Evolutionary conservation across 2,329 filamentous ascomycete genomes (phyloP).

Genomic region (Fusarium bactridioides): DNA sequence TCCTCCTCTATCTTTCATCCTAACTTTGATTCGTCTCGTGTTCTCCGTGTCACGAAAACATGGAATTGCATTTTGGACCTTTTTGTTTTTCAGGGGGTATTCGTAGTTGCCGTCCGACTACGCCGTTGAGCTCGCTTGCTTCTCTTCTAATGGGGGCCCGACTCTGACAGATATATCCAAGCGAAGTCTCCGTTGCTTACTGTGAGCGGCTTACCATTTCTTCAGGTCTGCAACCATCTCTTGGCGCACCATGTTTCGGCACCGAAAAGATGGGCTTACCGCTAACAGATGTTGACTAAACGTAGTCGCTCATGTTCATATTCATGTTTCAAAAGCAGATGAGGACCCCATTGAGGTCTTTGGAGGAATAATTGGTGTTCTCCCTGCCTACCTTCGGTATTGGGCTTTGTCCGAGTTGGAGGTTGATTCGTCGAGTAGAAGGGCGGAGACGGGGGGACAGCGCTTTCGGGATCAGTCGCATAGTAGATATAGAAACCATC

Average conservation of each 20-base stretch:
- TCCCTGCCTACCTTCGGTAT: too few species aligned
- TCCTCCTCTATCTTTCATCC: not conserved
- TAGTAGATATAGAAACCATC: fast-evolving
- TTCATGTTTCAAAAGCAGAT: fast-evolving
- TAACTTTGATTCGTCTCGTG: too few species aligned
- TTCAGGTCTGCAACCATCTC: too few species aligned
- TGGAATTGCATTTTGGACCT: too few species aligned
- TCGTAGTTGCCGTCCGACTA: not conserved
- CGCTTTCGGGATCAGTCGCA: too few species aligned
- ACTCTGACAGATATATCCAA: fast-evolving
- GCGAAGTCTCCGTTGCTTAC: fast-evolving
- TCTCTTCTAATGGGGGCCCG: fast-evolving
- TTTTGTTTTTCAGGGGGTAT: too few species aligned
- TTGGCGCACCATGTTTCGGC: fast-evolving
- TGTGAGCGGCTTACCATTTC: not conserved
- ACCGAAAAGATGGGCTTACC: not conserved
- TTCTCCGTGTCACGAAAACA: fast-evolving
- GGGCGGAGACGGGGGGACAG: too few species aligned
- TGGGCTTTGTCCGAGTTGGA: not conserved
- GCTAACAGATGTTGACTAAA: not conserved
- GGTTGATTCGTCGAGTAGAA: not conserved
- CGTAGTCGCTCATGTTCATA: fast-evolving
- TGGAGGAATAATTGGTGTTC: too few species aligned
- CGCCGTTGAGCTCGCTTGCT: not conserved
- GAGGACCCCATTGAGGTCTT: fast-evolving